Percentiles rank a stretch among this genome's conserved stretches.
Conservation (phyloP, 345 rosid genomes). For the Anastatica hierochuntica region DNA sequence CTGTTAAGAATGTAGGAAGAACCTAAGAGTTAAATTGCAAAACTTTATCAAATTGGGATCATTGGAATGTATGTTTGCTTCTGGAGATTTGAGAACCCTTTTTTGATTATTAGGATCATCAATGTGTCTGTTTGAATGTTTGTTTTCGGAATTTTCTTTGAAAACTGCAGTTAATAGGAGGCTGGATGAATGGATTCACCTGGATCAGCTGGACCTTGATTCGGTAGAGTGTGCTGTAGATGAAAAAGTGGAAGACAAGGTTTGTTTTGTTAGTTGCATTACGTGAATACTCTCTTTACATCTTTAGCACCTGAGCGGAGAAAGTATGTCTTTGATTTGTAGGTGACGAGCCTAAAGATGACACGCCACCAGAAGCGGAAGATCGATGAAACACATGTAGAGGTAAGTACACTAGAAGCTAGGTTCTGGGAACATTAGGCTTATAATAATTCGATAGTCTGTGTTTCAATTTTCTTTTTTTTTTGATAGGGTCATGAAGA, state of each 20-base stretch:
- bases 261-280: constrained; percentile 8
- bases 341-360: constrained; percentile 98
- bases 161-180: constrained; percentile 71
- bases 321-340: neutral
- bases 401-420: constrained; percentile 32
- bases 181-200: constrained; percentile 97
- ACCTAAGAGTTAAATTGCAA: too few relatives aligned
- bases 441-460: neutral
- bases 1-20: neutral
- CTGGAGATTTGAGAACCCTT: too few relatives aligned
- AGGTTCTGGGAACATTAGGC: too few relatives aligned
- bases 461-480: neutral
- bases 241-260: constrained; percentile 99
- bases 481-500: constrained; percentile 89
- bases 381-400: constrained; percentile 98
- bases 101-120: too few relatives aligned
- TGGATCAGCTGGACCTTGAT: constrained; percentile 85
- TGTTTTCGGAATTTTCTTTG: neutral
- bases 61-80: too few relatives aligned
- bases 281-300: neutral
- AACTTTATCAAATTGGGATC: too few relatives aligned
- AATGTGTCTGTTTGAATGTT: too few relatives aligned
- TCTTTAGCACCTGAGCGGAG: neutral
- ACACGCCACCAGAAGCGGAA: constrained; percentile 97
- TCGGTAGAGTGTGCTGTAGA: constrained; percentile 90